A percentile compares a stretch with the other conserved stretches of the same genome.
Evolutionary conservation across 129 eudicot species (phyloP).

Genomic region (Tagetes erecta): DNA sequence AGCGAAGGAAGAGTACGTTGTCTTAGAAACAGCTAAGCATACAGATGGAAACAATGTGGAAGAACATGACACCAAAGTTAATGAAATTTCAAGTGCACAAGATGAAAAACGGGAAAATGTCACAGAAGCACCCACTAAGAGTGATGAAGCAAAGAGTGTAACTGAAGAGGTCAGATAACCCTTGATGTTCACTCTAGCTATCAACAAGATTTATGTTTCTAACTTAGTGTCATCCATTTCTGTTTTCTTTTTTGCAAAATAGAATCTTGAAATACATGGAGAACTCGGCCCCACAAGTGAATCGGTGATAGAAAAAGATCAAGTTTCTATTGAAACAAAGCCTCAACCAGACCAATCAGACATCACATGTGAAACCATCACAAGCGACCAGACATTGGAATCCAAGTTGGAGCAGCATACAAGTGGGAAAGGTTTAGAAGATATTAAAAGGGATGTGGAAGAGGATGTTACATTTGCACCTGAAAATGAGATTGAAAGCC

Average conservation of each 20-base stretch:
- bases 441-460: conserved; percentile 21
- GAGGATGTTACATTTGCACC: conserved; percentile 23
- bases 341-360: conserved; percentile 22
- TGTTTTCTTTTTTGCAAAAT: conserved; percentile 9
- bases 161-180: conserved; percentile 21
- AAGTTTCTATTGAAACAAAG: conserved; percentile 9
- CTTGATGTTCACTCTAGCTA: not conserved
- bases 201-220: not conserved
- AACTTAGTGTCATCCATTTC: conserved; percentile 14
- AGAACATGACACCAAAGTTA: conserved; percentile 1
- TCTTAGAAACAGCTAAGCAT: conserved; percentile 10
- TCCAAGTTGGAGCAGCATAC: conserved; percentile 19
- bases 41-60: conserved; percentile 18
- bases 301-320: conserved; percentile 9
- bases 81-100: conserved; percentile 21
- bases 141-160: conserved; percentile 13
- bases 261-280: conserved; percentile 20
- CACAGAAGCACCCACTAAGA: not conserved
- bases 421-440: conserved; percentile 13
- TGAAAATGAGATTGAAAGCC: conserved; percentile 20
- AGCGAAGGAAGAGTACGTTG: conserved; percentile 18
- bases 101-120: conserved; percentile 16
- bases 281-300: conserved; percentile 28
- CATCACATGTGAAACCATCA: conserved; percentile 26
- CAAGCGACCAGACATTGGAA: conserved; percentile 10